Evolutionary conservation across 495 filamentous ascomycete genomes (phyloP), one percentile per base, ranked within the genome.

Genomic region (Tuber aestivum): DNA sequence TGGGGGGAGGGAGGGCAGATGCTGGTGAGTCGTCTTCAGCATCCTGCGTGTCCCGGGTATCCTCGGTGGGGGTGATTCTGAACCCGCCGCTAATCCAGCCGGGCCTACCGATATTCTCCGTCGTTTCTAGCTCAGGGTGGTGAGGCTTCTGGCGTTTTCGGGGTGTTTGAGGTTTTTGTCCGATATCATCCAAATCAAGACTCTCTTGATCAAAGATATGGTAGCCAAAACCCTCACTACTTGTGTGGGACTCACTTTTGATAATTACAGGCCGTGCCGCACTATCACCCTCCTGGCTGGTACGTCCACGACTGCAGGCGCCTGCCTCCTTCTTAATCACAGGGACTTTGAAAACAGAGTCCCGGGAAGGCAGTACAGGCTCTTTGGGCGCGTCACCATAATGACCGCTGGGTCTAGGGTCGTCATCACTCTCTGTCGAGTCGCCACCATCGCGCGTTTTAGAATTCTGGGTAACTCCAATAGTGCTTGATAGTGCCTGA

Each of bases 101-200:
- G 38, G 70, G 61, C 10, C 78, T 79, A 2, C 71, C 42, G 37
- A 68, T 78, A 38, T 71, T 68, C 48, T 14, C 44, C 72, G 70
- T 44, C 5, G 76, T 44, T 37, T 70, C 72, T 5, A 32, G 16
- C 32, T 40, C 41, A 68, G 21, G 45, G 16, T 48, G 2, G 20
- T 14, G 32, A 27, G 48, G 48, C 50, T 41, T 77, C 65, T 77
- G 84, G 45, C 77, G 81, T 76, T 90, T 91, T 77, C 86, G 87
- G 18, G 93, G 93, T 1, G 93, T 95, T 20, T 86, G 85, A 41
- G 92, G 86, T 73, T 83, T 86, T 70, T 85, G 37, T 21, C 89
- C 89, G 70, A 92, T 87, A 72, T 91, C 89, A 83, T 95, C 92
- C 18, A 95, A 86, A 83, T 95, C 93, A 44, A 93, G 87, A 73